A percentile compares a stretch with the other conserved stretches of the same genome.
Conservation (phyloP, 805 yeast species). For the Debaryomyces tyrocola region DNA sequence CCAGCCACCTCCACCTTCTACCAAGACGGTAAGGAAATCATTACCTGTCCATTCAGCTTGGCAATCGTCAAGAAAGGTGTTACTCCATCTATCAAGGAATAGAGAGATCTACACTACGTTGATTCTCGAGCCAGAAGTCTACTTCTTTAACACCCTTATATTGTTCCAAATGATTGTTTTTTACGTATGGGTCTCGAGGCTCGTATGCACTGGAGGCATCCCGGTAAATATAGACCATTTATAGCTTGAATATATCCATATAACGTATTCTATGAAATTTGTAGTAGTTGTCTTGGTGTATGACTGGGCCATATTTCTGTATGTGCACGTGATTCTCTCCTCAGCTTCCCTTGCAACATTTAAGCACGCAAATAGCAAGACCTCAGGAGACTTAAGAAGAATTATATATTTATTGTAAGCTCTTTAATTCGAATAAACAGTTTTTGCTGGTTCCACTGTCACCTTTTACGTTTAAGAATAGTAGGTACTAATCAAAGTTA, state of each 20-base stretch:
- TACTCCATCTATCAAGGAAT: slow-evolving; percentile 9
- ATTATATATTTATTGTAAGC: neutral
- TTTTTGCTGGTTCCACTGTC: neutral
- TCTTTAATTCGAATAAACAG: neutral
- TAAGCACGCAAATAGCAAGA: slow-evolving; percentile 4
- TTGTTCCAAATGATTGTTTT: no score
- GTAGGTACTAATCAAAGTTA: neutral
- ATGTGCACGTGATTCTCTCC: neutral
- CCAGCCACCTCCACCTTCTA: slow-evolving; percentile 21
- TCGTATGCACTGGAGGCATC: no score
- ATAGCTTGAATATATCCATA: no score
- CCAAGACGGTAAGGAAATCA: slow-evolving; percentile 16
- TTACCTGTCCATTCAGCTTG: slow-evolving; percentile 16
- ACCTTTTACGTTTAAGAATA: neutral
- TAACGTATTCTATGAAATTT: no score
- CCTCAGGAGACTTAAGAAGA: slow-evolving; percentile 1
- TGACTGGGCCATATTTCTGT: neutral
- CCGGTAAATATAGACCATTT: no score
- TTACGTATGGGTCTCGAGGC: no score
- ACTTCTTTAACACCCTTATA: no score
- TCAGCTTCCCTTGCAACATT: slow-evolving; percentile 1
- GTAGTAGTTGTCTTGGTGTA: no score
- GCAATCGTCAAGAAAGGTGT: slow-evolving; percentile 19
- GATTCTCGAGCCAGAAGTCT: no score
- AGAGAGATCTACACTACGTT: neutral